Base-by-base conservation (phyloP, 192 early-diverging fungal genomes). In the Coemansia sp. region DNA sequence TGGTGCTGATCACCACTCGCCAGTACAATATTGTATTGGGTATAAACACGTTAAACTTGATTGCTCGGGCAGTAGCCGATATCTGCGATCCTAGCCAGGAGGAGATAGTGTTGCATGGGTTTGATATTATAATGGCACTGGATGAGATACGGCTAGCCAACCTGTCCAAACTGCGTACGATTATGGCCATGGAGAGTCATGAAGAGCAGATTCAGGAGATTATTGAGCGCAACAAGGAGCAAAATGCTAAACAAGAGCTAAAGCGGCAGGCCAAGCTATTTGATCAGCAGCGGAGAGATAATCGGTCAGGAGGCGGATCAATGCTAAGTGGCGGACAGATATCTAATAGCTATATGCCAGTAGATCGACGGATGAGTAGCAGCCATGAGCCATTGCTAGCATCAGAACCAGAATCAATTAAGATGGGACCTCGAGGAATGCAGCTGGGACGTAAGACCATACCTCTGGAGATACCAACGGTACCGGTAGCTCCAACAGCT, bases 21-120 rank as follows among this genome's bases (percentile, higher is more conserved):
- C 89, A 97, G 61, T 93, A 91, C 63, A 99, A 99, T 68, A 99
- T 99, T 57, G 80, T 99, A 33, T 94, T 97, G 83, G 96, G 97
- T 78, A 99, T 97, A 68, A 92, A 93, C 55, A 92, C 94, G 10
- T 82, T 99, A 40, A 91, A 99, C 64, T 73, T 97, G 54, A 90
- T 99, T 67, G 91, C 92, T 13, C 88, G 96, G 20, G 89, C 91
- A 10, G 89, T 96, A 13, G 86, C 89, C 3, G 94, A 97, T 55
- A 85, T 87, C 31, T 99, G 94, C 77, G 87, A 88, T 43, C 83
- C 86, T 11, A 78, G 83, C 13, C 93, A 95, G 61, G 82, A 88
- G 33, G 93, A 94, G 55, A 88, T 99, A 33, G 74, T 90, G 20
- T 70, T 80, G 43, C 87, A 94, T 59, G 86, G 87, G 11, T 96